Base-by-base conservation (phyloP, 331 rosid genomes). In the Quercus tomentella region DNA sequence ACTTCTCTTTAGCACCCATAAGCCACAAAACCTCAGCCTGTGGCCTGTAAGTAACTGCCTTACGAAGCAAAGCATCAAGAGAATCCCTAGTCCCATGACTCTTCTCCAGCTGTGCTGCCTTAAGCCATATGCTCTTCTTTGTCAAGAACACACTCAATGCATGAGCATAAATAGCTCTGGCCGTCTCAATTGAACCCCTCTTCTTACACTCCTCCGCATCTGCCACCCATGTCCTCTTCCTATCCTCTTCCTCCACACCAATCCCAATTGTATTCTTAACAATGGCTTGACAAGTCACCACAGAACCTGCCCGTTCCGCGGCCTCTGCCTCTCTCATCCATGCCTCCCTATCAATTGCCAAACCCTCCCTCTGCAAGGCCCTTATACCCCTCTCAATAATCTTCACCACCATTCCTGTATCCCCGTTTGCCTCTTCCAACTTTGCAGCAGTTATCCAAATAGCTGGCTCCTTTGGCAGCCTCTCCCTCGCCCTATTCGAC, bases 21-120 rank as follows among this genome's bases (percentile, higher is more conserved):
- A 94, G 98, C 98, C 98, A 94, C 56, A 94, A 84, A 70, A 94
- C 98, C 84, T 94, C 97, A 71, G 98, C 98, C 87, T 94, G 94
- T 20, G 98, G 98, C 54, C 94, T 78, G 75, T 94, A 92, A 20
- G 90, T 91, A 76, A 93, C 98, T 0, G 96, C 98, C 83, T 86
- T 93, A 43, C 91, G 90, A 73, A 90, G 97, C 76, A 89, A 81
- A 82, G 88, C 86, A 76, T 83, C 91, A 71, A 88, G 86, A 49
- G 91, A 83, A 61, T 88, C 91, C 76, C 85, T 81, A 11, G 86
- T 86, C 45, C 89, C 91, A 58, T 88, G 91, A 71, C 89, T 88
- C 84, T 86, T 85, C 76, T 88, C 91, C 61, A 88, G 89, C 26
- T 86, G 88, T 2, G 89, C 89, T 15, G 91, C 89, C 81, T 88